Percentiles rank a stretch among this genome's conserved stretches.
Evolutionary conservation across 163 green algal species (phyloP).

Genomic region (Chlorella variabilis): DNA sequence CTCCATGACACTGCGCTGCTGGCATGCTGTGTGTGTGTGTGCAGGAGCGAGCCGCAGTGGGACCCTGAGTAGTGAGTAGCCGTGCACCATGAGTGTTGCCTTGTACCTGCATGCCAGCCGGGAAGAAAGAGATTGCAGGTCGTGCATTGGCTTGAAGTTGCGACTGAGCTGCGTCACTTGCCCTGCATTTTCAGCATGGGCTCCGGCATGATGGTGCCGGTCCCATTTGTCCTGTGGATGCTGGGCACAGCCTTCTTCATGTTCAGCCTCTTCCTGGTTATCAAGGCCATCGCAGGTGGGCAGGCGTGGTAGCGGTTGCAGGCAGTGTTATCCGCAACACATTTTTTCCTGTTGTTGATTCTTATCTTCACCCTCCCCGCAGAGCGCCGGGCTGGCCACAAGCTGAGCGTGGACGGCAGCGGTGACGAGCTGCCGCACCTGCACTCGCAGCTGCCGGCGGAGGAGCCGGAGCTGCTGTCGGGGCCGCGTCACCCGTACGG

Average conservation of each 20-base stretch:
- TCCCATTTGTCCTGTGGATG: conserved; percentile 10
- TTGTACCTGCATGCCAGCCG: background rate
- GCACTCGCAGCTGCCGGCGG: background rate
- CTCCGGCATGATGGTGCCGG: conserved; percentile 25
- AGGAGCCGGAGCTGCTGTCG: background rate
- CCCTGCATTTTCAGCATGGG: too few species aligned
- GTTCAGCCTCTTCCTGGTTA: background rate
- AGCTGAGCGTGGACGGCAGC: background rate
- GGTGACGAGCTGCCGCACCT: background rate
- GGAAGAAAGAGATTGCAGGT: too few species aligned
- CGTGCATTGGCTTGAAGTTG: too few species aligned
- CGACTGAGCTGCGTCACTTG: too few species aligned
- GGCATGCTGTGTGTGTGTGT: too few species aligned
- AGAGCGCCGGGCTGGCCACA: conserved; percentile 7
- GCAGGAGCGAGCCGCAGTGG: conserved; percentile 34
- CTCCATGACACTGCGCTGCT: too few species aligned
- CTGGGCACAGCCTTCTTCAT: conserved; percentile 8
- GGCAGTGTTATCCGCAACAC: background rate
- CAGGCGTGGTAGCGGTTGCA: background rate
- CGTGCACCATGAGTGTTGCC: background rate
- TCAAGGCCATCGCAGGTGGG: conserved; percentile 20
- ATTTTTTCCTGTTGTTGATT: background rate
- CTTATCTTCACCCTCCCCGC: background rate
- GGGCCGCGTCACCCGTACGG: background rate
- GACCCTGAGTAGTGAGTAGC: conserved; percentile 49